A percentile compares a stretch with the other conserved stretches of the same genome.
Conservation (phyloP, 805 yeast genomes). For the Alloascoidea hylecoeti region DNA sequence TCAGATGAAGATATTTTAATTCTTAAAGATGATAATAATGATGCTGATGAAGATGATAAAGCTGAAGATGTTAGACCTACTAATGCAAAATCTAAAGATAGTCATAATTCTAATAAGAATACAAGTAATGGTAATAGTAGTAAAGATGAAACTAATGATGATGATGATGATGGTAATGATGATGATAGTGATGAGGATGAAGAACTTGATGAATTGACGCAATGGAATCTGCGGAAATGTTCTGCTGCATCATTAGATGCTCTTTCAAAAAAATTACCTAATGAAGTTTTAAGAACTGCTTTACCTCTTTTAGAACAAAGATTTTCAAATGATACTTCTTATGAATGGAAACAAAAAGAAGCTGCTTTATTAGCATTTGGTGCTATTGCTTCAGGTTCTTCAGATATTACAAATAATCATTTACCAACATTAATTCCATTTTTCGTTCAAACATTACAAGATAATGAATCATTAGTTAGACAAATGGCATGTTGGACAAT, state of each 20-base stretch:
- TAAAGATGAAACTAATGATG: conserved; percentile 13
- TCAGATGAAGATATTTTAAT: conserved; percentile 65
- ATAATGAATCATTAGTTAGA: conserved; percentile 77
- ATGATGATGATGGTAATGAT: conserved; percentile 34
- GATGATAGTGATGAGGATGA: conserved; percentile 63
- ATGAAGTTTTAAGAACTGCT: conserved; percentile 47
- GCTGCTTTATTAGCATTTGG: conserved; percentile 92
- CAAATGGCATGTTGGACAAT: conserved; percentile 95
- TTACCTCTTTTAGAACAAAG: conserved; percentile 66
- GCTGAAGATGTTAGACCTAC: conserved; percentile 83
- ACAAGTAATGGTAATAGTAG: not conserved
- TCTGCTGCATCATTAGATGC: conserved; percentile 87
- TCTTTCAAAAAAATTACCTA: conserved; percentile 54
- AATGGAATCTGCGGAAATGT: conserved; percentile 90
- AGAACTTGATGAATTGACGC: conserved; percentile 52
- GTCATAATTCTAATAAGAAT: conserved; percentile 13
- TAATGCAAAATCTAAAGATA: conserved; percentile 50
- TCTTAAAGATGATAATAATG: conserved; percentile 60
- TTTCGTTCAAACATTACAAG: conserved; percentile 66
- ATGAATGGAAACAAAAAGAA: conserved; percentile 82
- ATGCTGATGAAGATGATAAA: conserved; percentile 64
- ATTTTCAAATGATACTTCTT: conserved; percentile 42
- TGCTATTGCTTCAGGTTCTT: conserved; percentile 84
- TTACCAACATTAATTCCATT: conserved; percentile 76
- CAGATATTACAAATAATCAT: conserved; percentile 52